Base-by-base conservation (phyloP, 257 asterid genomes). In the Ophiorrhiza pumila region DNA sequence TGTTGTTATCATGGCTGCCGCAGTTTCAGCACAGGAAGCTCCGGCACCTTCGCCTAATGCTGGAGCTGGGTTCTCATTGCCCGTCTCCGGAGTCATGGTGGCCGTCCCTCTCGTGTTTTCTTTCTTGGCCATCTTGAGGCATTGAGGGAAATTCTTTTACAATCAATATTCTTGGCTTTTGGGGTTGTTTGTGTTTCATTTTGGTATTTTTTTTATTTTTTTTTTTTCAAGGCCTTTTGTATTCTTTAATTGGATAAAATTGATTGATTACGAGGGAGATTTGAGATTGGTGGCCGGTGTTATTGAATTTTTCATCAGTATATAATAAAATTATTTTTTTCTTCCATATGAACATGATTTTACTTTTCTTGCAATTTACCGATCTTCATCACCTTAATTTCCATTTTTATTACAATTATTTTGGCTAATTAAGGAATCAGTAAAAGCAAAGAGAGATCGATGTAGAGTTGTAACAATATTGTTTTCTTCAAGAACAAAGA, bases 1-100 rank as follows among this genome's bases (percentile, higher is more conserved):
- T 29, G 71, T 52, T 0, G 71, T 72, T 10, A 2, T 72, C 2
- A 66, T 37, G 58, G 31, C 64, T 37, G 79, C 61, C 1, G 29
- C 75, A 1, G 72, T 20, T 3, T 59, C 82, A 0, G 82, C 80
- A 5, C 82, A 81, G 80, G 77, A 69, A 34, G 73, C 80, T 14
- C 85, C 82, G 1, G 76, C 82, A 1, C 82, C 85, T 31, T 22
- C 82, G 22, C 85, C 85, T 50, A 78, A 65, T 7, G 76, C 76
- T 35, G 85, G 85, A 65, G 82, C 75, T 0, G 85, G 80, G 4
- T 77, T 74, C 56, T 66, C 78, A 9, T 4, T 74, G 52, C 73
- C 85, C 23, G 61, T 66, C 43, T 81, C 82, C 59, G 78, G 72
- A 11, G 82, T 71, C 5, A 17, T 77, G 73, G 59, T 71, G 15